Conservation (phyloP, 2,329 filamentous ascomycete genomes). For the Epichloe baconii region DNA sequence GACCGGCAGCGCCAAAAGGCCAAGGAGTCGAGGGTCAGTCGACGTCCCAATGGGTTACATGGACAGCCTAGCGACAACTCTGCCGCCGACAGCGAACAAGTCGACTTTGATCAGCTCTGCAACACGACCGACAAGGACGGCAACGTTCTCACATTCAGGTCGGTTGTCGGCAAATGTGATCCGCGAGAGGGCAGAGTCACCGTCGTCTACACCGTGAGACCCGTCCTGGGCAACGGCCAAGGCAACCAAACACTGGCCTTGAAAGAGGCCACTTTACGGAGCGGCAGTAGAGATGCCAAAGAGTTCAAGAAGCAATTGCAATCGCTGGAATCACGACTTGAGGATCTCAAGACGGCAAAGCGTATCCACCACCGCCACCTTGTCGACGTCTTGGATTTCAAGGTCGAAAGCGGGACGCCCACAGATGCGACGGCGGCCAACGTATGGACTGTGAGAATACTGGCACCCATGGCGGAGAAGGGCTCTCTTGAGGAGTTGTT, state of each 20-base stretch:
- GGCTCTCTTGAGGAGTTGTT: constrained; percentile 74
- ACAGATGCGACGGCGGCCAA: constrained; percentile 23
- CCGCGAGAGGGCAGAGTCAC: constrained; percentile 54
- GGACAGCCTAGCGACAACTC: constrained; percentile 16
- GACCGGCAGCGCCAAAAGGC: constrained; percentile 51
- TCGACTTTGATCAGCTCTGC: constrained; percentile 57
- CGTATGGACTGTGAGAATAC: constrained; percentile 59
- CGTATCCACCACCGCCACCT: constrained; percentile 64
- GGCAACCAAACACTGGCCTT: constrained; percentile 54
- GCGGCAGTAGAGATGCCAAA: constrained; percentile 42
- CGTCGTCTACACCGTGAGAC: constrained; percentile 58
- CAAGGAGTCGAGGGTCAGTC: constrained; percentile 51
- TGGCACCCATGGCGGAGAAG: constrained; percentile 67
- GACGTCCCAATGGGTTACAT: constrained; percentile 28
- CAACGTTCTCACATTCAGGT: constrained; percentile 53
- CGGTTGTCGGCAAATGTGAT: constrained; percentile 56
- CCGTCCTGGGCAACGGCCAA: constrained; percentile 42
- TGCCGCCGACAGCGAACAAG: constrained; percentile 16
- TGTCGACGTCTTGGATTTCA: constrained; percentile 70
- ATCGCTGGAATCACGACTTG: constrained; percentile 62
- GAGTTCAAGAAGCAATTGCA: constrained; percentile 66
- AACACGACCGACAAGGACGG: constrained; percentile 49
- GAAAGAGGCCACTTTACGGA: constrained; percentile 53
- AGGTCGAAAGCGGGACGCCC: constrained; percentile 46
- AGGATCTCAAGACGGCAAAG: constrained; percentile 61